Percentiles rank a stretch among this genome's conserved stretches.
phyloP scores from a whole-genome alignment of 805 yeast species.

The Candida xyloterini region DNA sequence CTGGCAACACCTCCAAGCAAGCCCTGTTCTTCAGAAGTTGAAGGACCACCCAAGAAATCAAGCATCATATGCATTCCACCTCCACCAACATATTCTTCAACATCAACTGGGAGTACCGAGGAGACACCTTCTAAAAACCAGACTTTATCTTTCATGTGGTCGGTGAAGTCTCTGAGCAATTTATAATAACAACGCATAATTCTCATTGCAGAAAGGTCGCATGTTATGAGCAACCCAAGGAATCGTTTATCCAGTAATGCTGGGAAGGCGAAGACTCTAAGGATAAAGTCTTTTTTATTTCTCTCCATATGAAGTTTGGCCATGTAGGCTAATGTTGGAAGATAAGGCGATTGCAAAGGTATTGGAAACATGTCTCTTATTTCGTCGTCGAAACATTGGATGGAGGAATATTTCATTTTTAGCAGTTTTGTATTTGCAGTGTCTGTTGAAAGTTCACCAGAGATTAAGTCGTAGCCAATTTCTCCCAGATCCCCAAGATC shows the following conservation, averaged over 20 bases:
- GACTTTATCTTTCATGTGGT: constrained; percentile 82
- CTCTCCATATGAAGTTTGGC: constrained; percentile 81
- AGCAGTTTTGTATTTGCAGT: constrained; percentile 13
- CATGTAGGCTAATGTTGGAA: constrained; percentile 81
- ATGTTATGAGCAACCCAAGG: constrained; percentile 71
- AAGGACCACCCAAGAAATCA: constrained; percentile 73
- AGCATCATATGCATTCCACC: constrained; percentile 93
- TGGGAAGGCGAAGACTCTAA: constrained; percentile 88
- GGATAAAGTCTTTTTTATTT: constrained; percentile 78
- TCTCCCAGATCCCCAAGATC: constrained; percentile 90
- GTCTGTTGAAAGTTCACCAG: constrained; percentile 30
- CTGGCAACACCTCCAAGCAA: constrained; percentile 43
- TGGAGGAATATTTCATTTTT: constrained; percentile 46
- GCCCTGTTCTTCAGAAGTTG: constrained; percentile 33
- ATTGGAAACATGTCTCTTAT: constrained; percentile 86
- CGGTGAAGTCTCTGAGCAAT: constrained; percentile 73
- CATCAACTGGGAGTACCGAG: constrained; percentile 84
- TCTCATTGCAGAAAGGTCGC: constrained; percentile 85
- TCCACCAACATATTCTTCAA: constrained; percentile 85
- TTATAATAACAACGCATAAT: constrained; percentile 88
- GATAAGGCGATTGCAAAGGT: constrained; percentile 75
- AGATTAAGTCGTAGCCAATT: constrained; percentile 39
- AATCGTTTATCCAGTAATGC: constrained; percentile 83
- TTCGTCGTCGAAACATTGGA: constrained; percentile 81
- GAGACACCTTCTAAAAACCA: constrained; percentile 95